Base-by-base conservation (phyloP, 225 moss, liverwort and hornwort species). In the Pseudoscleropodium purum region DNA sequence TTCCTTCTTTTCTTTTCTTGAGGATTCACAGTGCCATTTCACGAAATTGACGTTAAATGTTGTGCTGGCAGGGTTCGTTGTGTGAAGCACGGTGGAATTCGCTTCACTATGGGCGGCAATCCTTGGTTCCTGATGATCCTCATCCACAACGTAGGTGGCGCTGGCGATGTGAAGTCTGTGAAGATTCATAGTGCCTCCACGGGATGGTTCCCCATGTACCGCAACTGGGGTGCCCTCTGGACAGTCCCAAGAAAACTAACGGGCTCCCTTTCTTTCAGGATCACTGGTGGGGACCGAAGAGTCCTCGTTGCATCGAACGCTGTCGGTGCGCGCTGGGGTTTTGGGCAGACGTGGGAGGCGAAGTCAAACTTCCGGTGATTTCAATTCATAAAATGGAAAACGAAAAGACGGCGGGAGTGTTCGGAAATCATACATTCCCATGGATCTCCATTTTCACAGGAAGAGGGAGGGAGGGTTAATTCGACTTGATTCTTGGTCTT, bases 51-150 rank as follows among this genome's bases (percentile, higher is more conserved):
- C 36, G 8, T 36, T 18, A 49, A 24, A 39, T 75, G 39, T 51
- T 76, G 49, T 54, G 9, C 4, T 47, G 67, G 13, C 61, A 89
- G 89, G 72, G 49, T 78, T 72, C 29, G 4, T 1, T 97, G 88
- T 78, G 34, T 45, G 39, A 95, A 89, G 83, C 78, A 27, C 9
- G 96, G 95, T 16, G 96, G 97, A 7, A 89, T 95, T 45, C 91
- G 89, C 65, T 96, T 96, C 84, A 87, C 92, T 4, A 49, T 96
- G 54, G 86, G 91, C n/a, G 96, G 96, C 5, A 96, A 97, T 86
- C 93, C 95, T 15, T 97, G 92, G 85, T 97, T 94, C 79, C 47
- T 95, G 34, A 94, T 94, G 92, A 91, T 95, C 56, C 93, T 97
- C 75, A 86, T 97, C 59, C 93, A 94, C 90, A 97, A 97, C 60